These are phyloP conservation scores for Verruconis gallopava DNA, from an alignment of 2,329 filamentous ascomycete genomes.

Conservation along the genomic window DNA sequence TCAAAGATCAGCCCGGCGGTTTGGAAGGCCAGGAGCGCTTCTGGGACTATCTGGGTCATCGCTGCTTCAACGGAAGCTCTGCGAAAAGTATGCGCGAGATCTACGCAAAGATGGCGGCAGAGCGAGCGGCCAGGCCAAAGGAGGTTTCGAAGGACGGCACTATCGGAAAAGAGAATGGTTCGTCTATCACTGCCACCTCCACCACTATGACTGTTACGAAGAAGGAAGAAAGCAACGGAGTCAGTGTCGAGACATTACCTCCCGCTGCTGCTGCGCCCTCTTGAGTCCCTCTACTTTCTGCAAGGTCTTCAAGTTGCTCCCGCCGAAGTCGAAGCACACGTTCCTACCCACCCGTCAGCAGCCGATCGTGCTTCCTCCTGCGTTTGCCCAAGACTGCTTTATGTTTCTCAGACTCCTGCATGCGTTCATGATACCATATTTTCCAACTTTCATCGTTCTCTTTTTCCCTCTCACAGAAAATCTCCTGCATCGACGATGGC, in stretches of 20 bases:
- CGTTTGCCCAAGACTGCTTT: too few species aligned
- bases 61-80: slow-evolving; percentile 6
- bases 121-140: not conserved
- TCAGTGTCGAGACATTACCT: not conserved
- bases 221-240: not conserved
- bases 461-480: too few species aligned
- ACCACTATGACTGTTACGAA: not conserved
- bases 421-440: too few species aligned
- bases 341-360: not conserved
- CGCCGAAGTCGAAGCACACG: not conserved
- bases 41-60: slow-evolving; percentile 8
- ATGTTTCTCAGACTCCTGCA: too few species aligned
- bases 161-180: not conserved
- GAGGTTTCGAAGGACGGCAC: too few species aligned
- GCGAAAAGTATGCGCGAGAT: not conserved
- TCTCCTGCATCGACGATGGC: too few species aligned
- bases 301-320: not conserved
- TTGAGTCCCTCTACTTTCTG: not conserved
- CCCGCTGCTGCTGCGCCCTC: not conserved
- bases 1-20: not conserved
- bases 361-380: not conserved
- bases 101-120: not conserved
- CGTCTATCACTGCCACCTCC: not conserved
- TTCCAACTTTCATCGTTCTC: too few species aligned
- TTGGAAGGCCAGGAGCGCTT: not conserved